phyloP scores from a whole-genome alignment of 495 filamentous ascomycete species.

The Lichina pygmaea region DNA sequence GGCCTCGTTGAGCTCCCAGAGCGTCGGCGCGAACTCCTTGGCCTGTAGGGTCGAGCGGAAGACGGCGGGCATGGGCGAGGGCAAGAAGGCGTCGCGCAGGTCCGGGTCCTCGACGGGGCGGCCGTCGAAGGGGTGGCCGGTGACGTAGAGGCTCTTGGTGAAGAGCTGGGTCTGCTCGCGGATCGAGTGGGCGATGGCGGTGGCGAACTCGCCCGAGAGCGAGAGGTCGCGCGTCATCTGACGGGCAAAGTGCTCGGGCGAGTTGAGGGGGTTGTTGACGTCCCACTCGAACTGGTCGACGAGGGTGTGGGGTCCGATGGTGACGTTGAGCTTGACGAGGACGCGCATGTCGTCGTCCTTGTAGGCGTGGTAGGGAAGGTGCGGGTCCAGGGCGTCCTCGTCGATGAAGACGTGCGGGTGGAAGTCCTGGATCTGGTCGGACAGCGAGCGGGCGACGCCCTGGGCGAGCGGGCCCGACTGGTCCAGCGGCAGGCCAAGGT shows the following conservation, averaged over 20 bases:
- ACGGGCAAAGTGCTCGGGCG: slow-evolving; percentile 74
- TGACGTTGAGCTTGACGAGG: slow-evolving; percentile 84
- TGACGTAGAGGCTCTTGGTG: slow-evolving; percentile 74
- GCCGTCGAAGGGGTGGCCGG: slow-evolving; percentile 85
- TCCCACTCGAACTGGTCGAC: slow-evolving; percentile 99
- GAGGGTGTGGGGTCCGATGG: slow-evolving; percentile 80
- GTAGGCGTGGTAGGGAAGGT: slow-evolving; percentile 75
- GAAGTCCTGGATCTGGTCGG: slow-evolving; percentile 78
- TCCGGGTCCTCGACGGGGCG: slow-evolving; percentile 80
- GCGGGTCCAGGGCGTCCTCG: slow-evolving; percentile 73
- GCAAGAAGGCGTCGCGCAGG: slow-evolving; percentile 57
- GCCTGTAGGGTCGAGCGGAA: slow-evolving; percentile 76
- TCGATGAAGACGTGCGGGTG: slow-evolving; percentile 74
- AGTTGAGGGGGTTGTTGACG: slow-evolving; percentile 82
- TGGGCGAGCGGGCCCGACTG: slow-evolving; percentile 35
- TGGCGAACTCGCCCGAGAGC: slow-evolving; percentile 85
- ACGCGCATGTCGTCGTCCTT: slow-evolving; percentile 99
- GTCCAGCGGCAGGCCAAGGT: slow-evolving; percentile 53
- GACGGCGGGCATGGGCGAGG: slow-evolving; percentile 52
- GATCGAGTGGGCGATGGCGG: slow-evolving; percentile 89
- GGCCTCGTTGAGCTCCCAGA: slow-evolving; percentile 79
- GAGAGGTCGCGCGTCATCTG: slow-evolving; percentile 79
- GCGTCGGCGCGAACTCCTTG: slow-evolving; percentile 75
- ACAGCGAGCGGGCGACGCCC: slow-evolving; percentile 51
- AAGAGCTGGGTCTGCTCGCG: slow-evolving; percentile 88